Conservation (phyloP, 805 yeast genomes). For the Torulaspora indica region DNA sequence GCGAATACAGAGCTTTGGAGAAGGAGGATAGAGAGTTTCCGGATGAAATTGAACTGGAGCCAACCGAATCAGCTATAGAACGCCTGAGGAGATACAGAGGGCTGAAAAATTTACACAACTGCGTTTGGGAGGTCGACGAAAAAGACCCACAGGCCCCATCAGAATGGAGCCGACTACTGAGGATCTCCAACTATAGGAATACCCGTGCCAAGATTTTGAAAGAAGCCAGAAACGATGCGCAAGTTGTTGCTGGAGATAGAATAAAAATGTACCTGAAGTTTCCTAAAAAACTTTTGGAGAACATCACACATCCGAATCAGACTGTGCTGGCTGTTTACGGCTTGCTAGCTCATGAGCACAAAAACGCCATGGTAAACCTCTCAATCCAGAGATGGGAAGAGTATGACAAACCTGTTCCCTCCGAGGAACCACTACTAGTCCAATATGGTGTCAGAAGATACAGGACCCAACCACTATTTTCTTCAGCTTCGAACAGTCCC, state of each 20-base stretch:
- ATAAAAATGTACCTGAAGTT: conserved; percentile 57
- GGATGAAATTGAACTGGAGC: conserved; percentile 85
- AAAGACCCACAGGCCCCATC: conserved; percentile 68
- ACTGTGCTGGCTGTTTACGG: conserved; percentile 65
- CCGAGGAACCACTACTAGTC: conserved; percentile 74
- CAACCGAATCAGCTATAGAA: conserved; percentile 69
- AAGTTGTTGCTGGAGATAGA: conserved; percentile 58
- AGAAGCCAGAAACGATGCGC: conserved; percentile 45
- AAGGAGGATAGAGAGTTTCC: conserved; percentile 90
- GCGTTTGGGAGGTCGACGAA: conserved; percentile 87
- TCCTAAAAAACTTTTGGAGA: conserved; percentile 45
- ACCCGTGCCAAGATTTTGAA: conserved; percentile 66
- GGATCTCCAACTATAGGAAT: conserved; percentile 71
- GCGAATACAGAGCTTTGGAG: conserved; percentile 61
- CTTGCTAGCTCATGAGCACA: conserved; percentile 79
- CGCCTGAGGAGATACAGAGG: conserved; percentile 80
- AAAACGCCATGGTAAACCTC: conserved; percentile 75
- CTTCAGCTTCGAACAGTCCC: conserved; percentile 67
- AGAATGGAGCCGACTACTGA: conserved; percentile 69
- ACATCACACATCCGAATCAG: conserved; percentile 41
- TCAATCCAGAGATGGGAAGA: conserved; percentile 86
- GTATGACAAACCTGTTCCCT: conserved; percentile 75
- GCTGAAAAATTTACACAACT: conserved; percentile 69
- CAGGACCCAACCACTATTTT: conserved; percentile 74
- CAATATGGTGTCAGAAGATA: conserved; percentile 94